Evolutionary conservation across 2,329 filamentous ascomycete species (phyloP).

Genomic region (Fonsecaea nubica): DNA sequence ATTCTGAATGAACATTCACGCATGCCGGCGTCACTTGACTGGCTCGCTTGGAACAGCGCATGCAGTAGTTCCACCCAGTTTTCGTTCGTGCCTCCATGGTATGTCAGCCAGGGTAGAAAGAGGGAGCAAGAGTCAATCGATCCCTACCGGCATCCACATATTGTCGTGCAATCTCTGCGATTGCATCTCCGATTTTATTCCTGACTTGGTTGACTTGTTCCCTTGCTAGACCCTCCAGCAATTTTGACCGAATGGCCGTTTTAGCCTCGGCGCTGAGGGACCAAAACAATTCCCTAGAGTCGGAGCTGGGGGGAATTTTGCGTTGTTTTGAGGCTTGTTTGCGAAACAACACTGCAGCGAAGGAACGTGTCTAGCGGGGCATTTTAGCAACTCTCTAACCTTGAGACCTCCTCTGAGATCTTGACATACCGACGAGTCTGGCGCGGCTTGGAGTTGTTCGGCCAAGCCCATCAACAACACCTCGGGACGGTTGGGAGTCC

Average conservation of each 20-base stretch:
- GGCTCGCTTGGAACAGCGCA: slow-evolving; percentile 86
- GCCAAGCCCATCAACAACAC: slow-evolving; percentile 91
- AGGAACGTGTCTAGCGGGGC: slow-evolving; percentile 76
- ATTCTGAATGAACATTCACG: slow-evolving; percentile 94
- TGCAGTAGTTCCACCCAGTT: slow-evolving; percentile 88
- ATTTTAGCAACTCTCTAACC: slow-evolving; percentile 30
- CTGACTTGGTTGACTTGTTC: slow-evolving; percentile 78
- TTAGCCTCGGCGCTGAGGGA: slow-evolving; percentile 77
- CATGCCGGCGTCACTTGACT: slow-evolving; percentile 80
- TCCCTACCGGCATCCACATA: slow-evolving; percentile 86
- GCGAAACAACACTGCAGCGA: slow-evolving; percentile 91
- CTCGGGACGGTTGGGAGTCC: slow-evolving; percentile 81
- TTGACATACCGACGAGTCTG: slow-evolving; percentile 70
- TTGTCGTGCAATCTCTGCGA: slow-evolving; percentile 92
- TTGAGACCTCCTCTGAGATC: neutral
- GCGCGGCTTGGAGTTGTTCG: slow-evolving; percentile 84
- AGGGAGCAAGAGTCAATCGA: neutral
- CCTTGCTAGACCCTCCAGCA: slow-evolving; percentile 75
- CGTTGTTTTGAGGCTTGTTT: slow-evolving; percentile 88
- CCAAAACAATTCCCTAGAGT: slow-evolving; percentile 83
- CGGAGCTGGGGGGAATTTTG: slow-evolving; percentile 71
- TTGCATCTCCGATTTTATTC: slow-evolving; percentile 97
- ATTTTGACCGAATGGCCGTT: slow-evolving; percentile 78
- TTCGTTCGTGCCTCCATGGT: slow-evolving; percentile 63
- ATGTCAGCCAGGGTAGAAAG: slow-evolving; percentile 28